A percentile compares a stretch with the other conserved stretches of the same genome.
phyloP scores from a whole-genome alignment of 495 filamentous ascomycete genomes.

The Penicillium antarcticum region DNA sequence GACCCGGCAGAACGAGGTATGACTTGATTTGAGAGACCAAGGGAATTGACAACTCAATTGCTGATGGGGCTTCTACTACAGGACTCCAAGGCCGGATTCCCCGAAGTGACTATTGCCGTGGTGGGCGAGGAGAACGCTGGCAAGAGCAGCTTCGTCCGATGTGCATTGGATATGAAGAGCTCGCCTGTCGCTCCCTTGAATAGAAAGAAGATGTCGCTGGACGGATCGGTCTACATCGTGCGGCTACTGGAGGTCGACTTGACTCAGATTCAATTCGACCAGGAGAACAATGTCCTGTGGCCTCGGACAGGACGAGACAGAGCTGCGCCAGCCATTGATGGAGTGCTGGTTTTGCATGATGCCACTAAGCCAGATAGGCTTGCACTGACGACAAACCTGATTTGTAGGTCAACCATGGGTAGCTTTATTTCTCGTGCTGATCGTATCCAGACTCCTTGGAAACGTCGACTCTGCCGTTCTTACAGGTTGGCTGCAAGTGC shows the following conservation, averaged over 20 bases:
- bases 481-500: conserved; percentile 83
- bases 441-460: conserved; percentile 59
- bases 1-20: conserved; percentile 16
- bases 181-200: conserved; percentile 54
- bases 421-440: background rate
- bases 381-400: conserved; percentile 59
- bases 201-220: conserved; percentile 70
- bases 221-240: conserved; percentile 72
- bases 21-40: background rate
- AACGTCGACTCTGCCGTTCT: conserved; percentile 63
- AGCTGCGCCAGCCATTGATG: conserved; percentile 71
- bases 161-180: conserved; percentile 65
- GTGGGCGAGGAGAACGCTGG: conserved; percentile 78
- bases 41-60: background rate
- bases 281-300: conserved; percentile 68
- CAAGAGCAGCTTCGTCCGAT: conserved; percentile 87
- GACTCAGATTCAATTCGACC: conserved; percentile 35
- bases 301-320: conserved; percentile 66
- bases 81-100: conserved; percentile 28
- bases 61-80: conserved; percentile 19
- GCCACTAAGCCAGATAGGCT: conserved; percentile 72
- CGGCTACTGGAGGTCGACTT: conserved; percentile 73
- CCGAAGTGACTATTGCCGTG: conserved; percentile 77
- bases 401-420: conserved; percentile 33
- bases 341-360: conserved; percentile 81